Evolutionary conservation across 2,329 filamentous ascomycete species (phyloP).

Genomic region (Fusarium armeniacum): DNA sequence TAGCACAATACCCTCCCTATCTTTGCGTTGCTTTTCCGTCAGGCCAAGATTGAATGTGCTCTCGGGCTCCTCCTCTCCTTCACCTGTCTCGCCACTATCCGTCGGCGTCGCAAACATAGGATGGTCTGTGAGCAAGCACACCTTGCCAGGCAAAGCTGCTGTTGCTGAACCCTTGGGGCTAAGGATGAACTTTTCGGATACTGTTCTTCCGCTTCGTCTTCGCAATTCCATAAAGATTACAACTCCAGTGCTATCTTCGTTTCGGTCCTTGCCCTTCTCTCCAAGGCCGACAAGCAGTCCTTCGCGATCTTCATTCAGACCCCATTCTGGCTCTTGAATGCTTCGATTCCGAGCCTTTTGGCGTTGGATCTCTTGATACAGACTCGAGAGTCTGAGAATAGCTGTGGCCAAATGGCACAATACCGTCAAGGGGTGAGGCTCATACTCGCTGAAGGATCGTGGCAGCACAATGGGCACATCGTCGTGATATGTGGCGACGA

Average conservation of each 20-base stretch:
- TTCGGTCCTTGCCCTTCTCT: slow-evolving; percentile 62
- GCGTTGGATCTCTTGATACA: slow-evolving; percentile 79
- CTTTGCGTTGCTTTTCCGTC: slow-evolving; percentile 89
- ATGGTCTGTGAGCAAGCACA: slow-evolving; percentile 81
- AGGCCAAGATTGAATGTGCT: slow-evolving; percentile 89
- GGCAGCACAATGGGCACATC: slow-evolving; percentile 76
- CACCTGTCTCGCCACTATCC: slow-evolving; percentile 53
- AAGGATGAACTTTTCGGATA: slow-evolving; percentile 76
- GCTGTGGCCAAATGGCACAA: slow-evolving; percentile 91
- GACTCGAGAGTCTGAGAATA: slow-evolving; percentile 78
- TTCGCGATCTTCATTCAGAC: slow-evolving; percentile 81
- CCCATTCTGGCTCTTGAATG: slow-evolving; percentile 81
- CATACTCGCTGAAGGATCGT: slow-evolving; percentile 65
- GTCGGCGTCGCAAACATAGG: slow-evolving; percentile 71
- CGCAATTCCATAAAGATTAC: slow-evolving; percentile 90
- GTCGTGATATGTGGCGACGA: slow-evolving; percentile 85
- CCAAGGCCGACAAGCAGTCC: slow-evolving; percentile 80
- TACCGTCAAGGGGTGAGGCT: slow-evolving; percentile 77
- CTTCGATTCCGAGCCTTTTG: slow-evolving; percentile 84
- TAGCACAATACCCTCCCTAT: slow-evolving; percentile 89
- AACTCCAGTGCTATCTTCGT: slow-evolving; percentile 61
- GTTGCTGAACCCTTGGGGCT: slow-evolving; percentile 49
- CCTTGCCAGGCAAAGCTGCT: slow-evolving; percentile 50
- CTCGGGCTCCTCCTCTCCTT: slow-evolving; percentile 69
- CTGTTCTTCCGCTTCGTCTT: slow-evolving; percentile 82